Conservation (phyloP, 1,284 basidiomycete genomes). For the Rhodotorula sp. region DNA sequence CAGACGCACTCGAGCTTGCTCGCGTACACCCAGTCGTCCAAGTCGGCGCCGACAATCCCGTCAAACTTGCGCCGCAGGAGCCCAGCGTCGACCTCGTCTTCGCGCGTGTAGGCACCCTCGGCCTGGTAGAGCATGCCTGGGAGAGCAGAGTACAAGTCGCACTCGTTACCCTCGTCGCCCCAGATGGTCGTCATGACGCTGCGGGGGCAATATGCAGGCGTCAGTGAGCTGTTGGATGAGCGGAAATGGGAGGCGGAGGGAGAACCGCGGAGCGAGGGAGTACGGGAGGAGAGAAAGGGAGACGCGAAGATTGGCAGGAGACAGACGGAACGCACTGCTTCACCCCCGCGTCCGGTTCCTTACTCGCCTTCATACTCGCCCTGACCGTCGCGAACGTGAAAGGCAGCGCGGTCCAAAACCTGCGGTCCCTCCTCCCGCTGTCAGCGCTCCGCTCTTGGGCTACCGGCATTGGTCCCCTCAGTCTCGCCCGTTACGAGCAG, state of each 20-base stretch:
- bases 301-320: not conserved
- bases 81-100: constrained; percentile 45
- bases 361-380: constrained; percentile 50
- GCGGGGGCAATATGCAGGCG: not conserved
- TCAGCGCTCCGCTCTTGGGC: not conserved
- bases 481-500: too few relatives aligned
- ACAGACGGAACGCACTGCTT: constrained; percentile 27
- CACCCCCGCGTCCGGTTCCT: constrained; percentile 45
- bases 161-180: constrained; percentile 54
- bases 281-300: not conserved
- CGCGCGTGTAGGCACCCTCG: constrained; percentile 48
- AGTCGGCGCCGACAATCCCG: constrained; percentile 49
- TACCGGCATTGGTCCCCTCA: too few relatives aligned
- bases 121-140: constrained; percentile 48
- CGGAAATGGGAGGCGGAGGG: too few relatives aligned
- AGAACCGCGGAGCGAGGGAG: too few relatives aligned
- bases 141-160: constrained; percentile 44
- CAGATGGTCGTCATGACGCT: constrained; percentile 53
- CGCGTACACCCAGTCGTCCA: constrained; percentile 52
- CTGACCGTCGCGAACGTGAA: constrained; percentile 52
- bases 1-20: constrained; percentile 48
- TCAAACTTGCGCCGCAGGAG: constrained; percentile 46
- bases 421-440: not conserved
- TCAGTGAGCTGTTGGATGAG: rapidly evolving
- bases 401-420: constrained; percentile 53